Evolutionary conservation across 768 basidiomycete genomes (phyloP), one percentile per base, ranked within the genome.

Genomic region (Tricholoma sp.): DNA sequence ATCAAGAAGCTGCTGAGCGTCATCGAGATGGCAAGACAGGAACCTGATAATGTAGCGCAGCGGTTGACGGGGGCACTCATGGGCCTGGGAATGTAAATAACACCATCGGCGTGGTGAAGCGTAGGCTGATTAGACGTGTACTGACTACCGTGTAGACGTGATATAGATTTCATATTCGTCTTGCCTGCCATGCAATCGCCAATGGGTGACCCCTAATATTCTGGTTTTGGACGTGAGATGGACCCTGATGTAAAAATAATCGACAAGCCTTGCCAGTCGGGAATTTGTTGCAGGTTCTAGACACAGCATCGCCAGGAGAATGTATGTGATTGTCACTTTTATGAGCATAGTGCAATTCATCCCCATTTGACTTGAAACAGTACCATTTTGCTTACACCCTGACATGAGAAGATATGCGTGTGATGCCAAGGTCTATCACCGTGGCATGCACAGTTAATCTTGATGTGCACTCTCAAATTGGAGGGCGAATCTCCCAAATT

Each of bases 1-100:
- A 85, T 99, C 66, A 98, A 98, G 84, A 94, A 91, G 73, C 66
- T 99, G 69, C 70, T 99, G 67, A 92, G 86, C 58, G 80, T 90
- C 55, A 79, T 95, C 18, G 97, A 99, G 79, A 98, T 97, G 95
- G 91, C 95, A 50, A 80, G 96, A 66, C 97, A 98, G 74, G 96
- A 97, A 66, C 92, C 92, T 1, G 86, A 91, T 51, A 86, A 84
- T 59, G 88, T 85, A 14, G 90, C 83, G 27, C 84, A 87, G 65
- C 78, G 91, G 57, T 71, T 94, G 58, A 80, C 79, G 56, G 78
- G 76, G 49, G 84, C 83, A 35, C 69, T 92, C 55, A 78, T 89
- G 75, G 84, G 79, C 9, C 66, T 88, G 56, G 70, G 73, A 52
- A 74, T 71, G 67, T 72, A 59, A 60, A 29, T 11, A 29, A 4